Evolutionary conservation across 257 asterid genomes (phyloP).

Genomic region (Rehmannia glutinosa): DNA sequence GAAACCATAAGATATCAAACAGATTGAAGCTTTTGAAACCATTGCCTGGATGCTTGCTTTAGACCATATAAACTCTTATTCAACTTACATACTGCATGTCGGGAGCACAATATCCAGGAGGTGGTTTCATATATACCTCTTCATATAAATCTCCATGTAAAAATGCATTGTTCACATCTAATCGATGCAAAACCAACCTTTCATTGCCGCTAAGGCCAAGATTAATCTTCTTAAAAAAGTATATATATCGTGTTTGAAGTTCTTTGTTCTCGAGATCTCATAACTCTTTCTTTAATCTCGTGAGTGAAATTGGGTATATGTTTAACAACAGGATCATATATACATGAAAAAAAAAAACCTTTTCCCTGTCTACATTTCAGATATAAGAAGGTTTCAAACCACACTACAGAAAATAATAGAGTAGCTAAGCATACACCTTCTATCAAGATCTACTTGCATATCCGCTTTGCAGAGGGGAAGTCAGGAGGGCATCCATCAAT

Average conservation of each 20-base stretch:
- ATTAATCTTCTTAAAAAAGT: slow-evolving; percentile 2
- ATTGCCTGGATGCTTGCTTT: no score
- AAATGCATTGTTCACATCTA: no score
- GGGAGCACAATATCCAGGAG: no score
- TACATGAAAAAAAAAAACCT: not conserved
- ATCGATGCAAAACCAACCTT: no score
- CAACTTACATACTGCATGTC: no score
- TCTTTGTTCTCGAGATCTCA: slow-evolving; percentile 8
- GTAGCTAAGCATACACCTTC: slow-evolving; percentile 54
- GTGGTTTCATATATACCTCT: no score
- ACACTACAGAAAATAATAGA: not conserved
- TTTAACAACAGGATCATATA: not conserved
- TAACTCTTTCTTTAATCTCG: not conserved
- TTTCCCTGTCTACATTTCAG: not conserved
- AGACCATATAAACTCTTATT: no score
- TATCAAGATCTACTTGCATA: slow-evolving; percentile 90
- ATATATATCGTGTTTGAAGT: not conserved
- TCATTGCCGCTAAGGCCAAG: no score
- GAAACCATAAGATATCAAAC: no score
- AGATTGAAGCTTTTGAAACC: no score
- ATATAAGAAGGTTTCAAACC: slow-evolving; percentile 17
- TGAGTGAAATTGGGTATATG: not conserved
- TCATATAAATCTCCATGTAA: no score
- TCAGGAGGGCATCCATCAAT: slow-evolving; percentile 98
- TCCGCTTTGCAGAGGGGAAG: slow-evolving; percentile 89